phyloP scores from a whole-genome alignment of 2,329 filamentous ascomycete genomes.

The Arthroderma sp. region DNA sequence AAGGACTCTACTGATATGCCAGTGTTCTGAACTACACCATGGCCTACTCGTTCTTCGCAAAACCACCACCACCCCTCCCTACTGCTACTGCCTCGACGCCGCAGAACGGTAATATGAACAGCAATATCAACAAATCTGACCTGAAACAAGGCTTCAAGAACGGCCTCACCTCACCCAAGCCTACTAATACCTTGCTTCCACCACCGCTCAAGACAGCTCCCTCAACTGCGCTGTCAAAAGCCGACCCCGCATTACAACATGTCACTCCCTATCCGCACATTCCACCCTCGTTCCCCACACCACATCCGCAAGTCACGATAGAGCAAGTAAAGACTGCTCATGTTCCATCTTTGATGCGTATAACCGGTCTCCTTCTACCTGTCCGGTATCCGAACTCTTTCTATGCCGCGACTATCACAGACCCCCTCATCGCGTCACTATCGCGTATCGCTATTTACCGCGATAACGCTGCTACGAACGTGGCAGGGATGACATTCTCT shows the following conservation, averaged over 20 bases:
- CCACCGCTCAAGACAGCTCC: slow-evolving; percentile 5
- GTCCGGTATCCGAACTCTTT: slow-evolving; percentile 49
- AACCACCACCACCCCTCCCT: no score
- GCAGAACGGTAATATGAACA: no score
- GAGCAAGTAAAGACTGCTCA: slow-evolving; percentile 39
- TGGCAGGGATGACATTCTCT: slow-evolving; percentile 8
- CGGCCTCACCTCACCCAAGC: slow-evolving; percentile 1
- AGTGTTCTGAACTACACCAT: not conserved
- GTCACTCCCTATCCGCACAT: slow-evolving; percentile 13
- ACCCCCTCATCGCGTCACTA: slow-evolving; percentile 38
- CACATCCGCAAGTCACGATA: slow-evolving; percentile 40
- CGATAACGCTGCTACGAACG: slow-evolving; percentile 27
- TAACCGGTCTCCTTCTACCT: slow-evolving; percentile 46
- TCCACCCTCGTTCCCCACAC: slow-evolving; percentile 16
- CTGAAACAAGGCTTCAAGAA: slow-evolving; percentile 1
- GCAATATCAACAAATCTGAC: not conserved
- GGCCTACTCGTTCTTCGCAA: not conserved
- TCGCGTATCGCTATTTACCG: slow-evolving; percentile 49
- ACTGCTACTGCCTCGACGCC: no score
- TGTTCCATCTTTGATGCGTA: slow-evolving; percentile 42
- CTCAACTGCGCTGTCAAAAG: not conserved
- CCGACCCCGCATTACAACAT: slow-evolving; percentile 19
- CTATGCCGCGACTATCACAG: slow-evolving; percentile 46
- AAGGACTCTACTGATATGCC: no score
- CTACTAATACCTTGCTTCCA: slow-evolving; percentile 9